phyloP scores from a whole-genome alignment of 768 basidiomycete genomes.

The Exidia glandulosa region DNA sequence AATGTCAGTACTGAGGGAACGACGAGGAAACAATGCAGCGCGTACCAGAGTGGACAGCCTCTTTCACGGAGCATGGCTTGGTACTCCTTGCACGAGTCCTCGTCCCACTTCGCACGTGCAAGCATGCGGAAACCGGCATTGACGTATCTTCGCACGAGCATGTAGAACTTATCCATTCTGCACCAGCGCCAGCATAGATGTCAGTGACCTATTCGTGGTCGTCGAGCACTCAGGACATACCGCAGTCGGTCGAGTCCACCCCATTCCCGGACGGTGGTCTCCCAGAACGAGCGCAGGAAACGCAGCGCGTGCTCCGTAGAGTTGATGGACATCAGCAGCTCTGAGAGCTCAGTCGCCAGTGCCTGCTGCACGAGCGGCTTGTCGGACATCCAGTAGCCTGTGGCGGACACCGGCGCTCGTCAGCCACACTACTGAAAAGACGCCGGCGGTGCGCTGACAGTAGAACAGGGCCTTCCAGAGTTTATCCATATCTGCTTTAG shows the following conservation, averaged over 20 bases:
- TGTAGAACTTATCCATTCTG: conserved; percentile 96
- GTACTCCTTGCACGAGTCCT: conserved; percentile 42
- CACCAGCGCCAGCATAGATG: not conserved
- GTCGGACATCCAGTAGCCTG: conserved; percentile 99
- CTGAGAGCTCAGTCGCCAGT: conserved; percentile 75
- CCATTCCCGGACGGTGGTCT: conserved; percentile 85
- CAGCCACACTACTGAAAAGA: not conserved
- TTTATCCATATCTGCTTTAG: conserved; percentile 74
- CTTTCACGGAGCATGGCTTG: conserved; percentile 50
- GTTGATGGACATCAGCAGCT: conserved; percentile 62
- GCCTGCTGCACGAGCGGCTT: conserved; percentile 94
- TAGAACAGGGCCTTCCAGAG: conserved; percentile 98
- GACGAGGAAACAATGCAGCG: not conserved
- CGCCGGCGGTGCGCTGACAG: conserved; percentile 34
- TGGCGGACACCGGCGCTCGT: not conserved
- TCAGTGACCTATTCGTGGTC: not conserved
- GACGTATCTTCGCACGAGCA: conserved; percentile 83
- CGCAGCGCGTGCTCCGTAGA: conserved; percentile 46
- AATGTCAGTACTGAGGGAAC: conserved; percentile 1
- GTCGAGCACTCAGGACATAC: conserved; percentile 33
- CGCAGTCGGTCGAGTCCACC: conserved; percentile 80
- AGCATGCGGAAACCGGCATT: conserved; percentile 80
- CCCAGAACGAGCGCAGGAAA: conserved; percentile 89
- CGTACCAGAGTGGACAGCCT: conserved; percentile 83
- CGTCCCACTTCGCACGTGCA: conserved; percentile 58